Evolutionary conservation across 192 early-diverging fungal species (phyloP).

Genomic region (Pilobolus umbonatus): DNA sequence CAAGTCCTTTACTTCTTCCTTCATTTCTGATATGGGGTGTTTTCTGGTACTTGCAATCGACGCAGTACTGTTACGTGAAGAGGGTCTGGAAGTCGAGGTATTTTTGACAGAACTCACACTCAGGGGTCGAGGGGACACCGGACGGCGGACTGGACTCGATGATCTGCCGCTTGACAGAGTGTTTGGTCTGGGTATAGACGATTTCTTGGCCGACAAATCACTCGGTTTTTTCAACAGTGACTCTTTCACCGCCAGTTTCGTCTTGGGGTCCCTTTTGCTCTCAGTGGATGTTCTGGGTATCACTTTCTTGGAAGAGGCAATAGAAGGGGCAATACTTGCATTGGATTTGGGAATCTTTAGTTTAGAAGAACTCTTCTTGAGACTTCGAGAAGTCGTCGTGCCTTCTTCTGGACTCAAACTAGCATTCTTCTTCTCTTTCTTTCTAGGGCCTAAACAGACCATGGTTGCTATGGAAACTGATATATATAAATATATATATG

Average conservation of each 20-base stretch:
- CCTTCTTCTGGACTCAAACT: slow-evolving; percentile 17
- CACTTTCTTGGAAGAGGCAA: not conserved
- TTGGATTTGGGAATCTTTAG: not conserved
- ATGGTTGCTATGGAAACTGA: not conserved
- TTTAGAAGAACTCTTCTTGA: slow-evolving; percentile 15
- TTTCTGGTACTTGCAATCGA: not conserved
- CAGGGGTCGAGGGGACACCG: slow-evolving; percentile 3
- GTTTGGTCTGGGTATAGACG: not conserved
- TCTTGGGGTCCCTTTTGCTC: no score
- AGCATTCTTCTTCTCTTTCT: slow-evolving; percentile 23
- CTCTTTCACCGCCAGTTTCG: no score
- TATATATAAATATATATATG: not conserved
- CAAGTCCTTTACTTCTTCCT: slow-evolving; percentile 28
- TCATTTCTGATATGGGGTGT: slow-evolving; percentile 29
- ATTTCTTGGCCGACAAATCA: not conserved
- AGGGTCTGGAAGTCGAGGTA: not conserved
- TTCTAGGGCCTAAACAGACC: slow-evolving; percentile 28
- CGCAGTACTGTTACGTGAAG: not conserved
- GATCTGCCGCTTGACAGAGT: slow-evolving; percentile 2
- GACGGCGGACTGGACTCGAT: slow-evolving; percentile 3
- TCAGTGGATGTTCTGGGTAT: no score
- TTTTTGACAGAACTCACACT: slow-evolving; percentile 11
- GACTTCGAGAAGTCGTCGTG: not conserved
- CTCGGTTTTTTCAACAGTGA: not conserved
- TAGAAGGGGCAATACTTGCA: not conserved